Conservation (phyloP, 352 stramenopile species). For the Phytophthora macrochlamydospora region DNA sequence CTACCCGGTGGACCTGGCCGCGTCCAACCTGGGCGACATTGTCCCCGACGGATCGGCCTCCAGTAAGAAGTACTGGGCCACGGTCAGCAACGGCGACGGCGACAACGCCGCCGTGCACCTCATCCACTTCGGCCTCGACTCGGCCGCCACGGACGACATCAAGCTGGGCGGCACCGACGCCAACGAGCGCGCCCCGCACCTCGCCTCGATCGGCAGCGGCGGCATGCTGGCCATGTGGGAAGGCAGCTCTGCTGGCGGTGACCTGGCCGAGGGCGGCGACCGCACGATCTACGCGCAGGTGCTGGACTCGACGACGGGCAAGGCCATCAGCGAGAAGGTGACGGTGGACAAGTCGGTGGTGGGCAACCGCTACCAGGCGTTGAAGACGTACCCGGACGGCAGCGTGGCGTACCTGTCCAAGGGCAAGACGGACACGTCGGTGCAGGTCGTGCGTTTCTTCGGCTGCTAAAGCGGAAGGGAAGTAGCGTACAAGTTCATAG, state of each 20-base stretch:
- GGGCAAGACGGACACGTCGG: slow-evolving; percentile 29
- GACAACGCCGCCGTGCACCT: slow-evolving; percentile 46
- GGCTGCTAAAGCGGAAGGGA: slow-evolving; percentile 24
- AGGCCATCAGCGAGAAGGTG: slow-evolving; percentile 36
- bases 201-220: slow-evolving; percentile 34
- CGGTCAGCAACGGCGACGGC: slow-evolving; percentile 46
- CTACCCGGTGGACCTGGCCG: slow-evolving; percentile 47
- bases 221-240: slow-evolving; percentile 45
- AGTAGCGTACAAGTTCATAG: no score
- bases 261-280: slow-evolving; percentile 17
- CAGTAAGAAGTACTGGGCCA: slow-evolving; percentile 49
- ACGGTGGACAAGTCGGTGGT: slow-evolving; percentile 32
- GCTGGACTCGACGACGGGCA: slow-evolving; percentile 30
- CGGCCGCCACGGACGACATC: slow-evolving; percentile 44
- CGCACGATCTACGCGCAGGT: slow-evolving; percentile 48
- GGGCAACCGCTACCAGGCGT: slow-evolving; percentile 56
- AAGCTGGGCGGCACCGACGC: slow-evolving; percentile 34
- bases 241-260: slow-evolving; percentile 29
- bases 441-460: slow-evolving; percentile 45
- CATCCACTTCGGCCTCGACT: slow-evolving; percentile 50
- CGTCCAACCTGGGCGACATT: slow-evolving; percentile 50
- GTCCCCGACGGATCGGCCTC: slow-evolving; percentile 30
- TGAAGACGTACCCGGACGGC: slow-evolving; percentile 45
- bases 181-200: slow-evolving; percentile 50
- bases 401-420: slow-evolving; percentile 47